Conservation (phyloP, 495 filamentous ascomycete genomes). For the Annulohypoxylon nitens region DNA sequence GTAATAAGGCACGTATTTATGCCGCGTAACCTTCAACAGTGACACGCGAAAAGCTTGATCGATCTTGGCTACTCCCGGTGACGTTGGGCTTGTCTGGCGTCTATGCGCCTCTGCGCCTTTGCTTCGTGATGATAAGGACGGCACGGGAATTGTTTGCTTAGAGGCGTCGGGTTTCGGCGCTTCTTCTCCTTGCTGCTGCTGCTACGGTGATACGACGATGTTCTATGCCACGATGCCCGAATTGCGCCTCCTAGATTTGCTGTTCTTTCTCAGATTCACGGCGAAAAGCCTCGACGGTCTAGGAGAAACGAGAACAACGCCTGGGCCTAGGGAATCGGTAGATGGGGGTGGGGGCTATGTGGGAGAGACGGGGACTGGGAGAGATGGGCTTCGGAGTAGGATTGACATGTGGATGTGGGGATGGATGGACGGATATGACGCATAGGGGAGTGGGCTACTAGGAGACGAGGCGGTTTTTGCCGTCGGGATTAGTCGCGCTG, state of each 20-base stretch:
- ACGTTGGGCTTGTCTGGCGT: conserved; percentile 27
- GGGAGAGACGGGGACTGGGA: neutral
- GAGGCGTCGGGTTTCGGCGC: neutral
- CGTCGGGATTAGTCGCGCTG: conserved; percentile 11
- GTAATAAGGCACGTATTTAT: neutral
- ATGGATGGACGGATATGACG: conserved; percentile 13
- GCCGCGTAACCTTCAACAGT: conserved; percentile 31
- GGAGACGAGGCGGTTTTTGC: neutral
- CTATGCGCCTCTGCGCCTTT: neutral
- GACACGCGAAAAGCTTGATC: conserved; percentile 48
- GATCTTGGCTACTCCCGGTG: conserved; percentile 43
- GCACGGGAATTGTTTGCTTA: neutral
- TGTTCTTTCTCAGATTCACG: neutral
- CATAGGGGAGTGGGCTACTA: neutral
- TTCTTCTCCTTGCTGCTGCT: neutral
- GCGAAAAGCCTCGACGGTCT: neutral
- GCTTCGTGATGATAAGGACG: neutral
- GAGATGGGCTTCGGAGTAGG: neutral
- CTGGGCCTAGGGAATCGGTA: neutral
- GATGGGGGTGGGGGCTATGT: neutral
- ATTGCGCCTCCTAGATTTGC: neutral
- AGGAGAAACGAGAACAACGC: too few relatives aligned
- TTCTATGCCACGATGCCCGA: neutral
- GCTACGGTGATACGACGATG: neutral
- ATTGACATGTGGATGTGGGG: conserved; percentile 5